A percentile compares a stretch with the other conserved stretches of the same genome.
Conservation (phyloP, 2,329 filamentous ascomycete species). For the Hypomyces perniciosus region DNA sequence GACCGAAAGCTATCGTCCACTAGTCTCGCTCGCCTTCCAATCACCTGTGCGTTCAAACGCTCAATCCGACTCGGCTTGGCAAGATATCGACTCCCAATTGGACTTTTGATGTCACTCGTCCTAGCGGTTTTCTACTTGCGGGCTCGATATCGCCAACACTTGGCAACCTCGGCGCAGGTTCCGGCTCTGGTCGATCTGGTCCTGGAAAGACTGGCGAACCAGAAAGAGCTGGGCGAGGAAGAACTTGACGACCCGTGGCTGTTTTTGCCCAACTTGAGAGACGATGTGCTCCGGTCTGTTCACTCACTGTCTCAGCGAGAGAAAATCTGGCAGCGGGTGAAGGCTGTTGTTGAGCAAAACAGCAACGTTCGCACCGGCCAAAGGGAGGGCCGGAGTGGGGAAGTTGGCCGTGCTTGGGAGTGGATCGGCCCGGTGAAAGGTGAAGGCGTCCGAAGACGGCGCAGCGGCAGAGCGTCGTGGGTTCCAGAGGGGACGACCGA, state of each 20-base stretch:
- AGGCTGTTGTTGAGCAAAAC: slow-evolving; percentile 83
- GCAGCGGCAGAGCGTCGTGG: slow-evolving; percentile 48
- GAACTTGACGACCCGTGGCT: slow-evolving; percentile 69
- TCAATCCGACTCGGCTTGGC: slow-evolving; percentile 74
- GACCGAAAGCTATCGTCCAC: slow-evolving; percentile 66
- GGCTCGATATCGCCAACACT: slow-evolving; percentile 54
- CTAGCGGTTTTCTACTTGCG: slow-evolving; percentile 56
- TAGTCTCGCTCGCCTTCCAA: slow-evolving; percentile 86
- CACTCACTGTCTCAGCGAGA: slow-evolving; percentile 72
- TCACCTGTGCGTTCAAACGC: slow-evolving; percentile 74
- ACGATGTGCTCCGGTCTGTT: slow-evolving; percentile 80
- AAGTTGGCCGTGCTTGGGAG: slow-evolving; percentile 62
- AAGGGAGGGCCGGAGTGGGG: slow-evolving; percentile 60
- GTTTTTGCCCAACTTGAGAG: slow-evolving; percentile 80
- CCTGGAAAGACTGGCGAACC: slow-evolving; percentile 72
- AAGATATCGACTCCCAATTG: slow-evolving; percentile 82
- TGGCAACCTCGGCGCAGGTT: slow-evolving; percentile 64
- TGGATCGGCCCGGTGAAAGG: slow-evolving; percentile 58
- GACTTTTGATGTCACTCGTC: slow-evolving; percentile 51
- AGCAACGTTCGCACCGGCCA: slow-evolving; percentile 77
- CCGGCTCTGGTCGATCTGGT: slow-evolving; percentile 80
- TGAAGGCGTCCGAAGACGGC: slow-evolving; percentile 39
- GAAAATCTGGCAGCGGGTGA: slow-evolving; percentile 77
- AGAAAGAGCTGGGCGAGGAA: slow-evolving; percentile 73
- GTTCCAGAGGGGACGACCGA: slow-evolving; percentile 35